Evolutionary conservation across 2,329 filamentous ascomycete genomes (phyloP), one percentile per base, ranked within the genome.

Genomic region (Mollisia scopiformis): DNA sequence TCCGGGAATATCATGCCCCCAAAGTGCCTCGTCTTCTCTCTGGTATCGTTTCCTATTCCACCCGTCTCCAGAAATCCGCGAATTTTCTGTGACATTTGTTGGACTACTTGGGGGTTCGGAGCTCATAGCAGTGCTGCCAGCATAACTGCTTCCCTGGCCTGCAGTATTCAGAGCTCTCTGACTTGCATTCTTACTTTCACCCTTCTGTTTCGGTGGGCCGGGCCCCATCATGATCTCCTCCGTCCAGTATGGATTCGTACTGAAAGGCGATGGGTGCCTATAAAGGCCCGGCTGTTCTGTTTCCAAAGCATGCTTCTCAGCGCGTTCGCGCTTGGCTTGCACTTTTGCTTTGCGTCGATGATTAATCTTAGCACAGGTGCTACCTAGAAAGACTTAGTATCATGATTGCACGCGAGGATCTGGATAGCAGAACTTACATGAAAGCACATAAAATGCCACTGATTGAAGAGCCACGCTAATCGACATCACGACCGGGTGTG

Each of bases 151-250:
- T 62, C 87, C 82, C 61, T 81, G 79, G 31, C 82, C 83, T 59
- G 84, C 75, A 66, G 84, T 84, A 64, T 84, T 84, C 64, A 90
- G 75, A 19, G 84, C 83, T 54, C 86, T 81, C 66, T 88, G 82
- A 69, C 84, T 87, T 53, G 77, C 79, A 71, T 80, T 86, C 77
- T 82, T 86, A 76, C 76, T 84, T 66, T 72, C 77, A 60, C 65
- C 75, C 70, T 88, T 83, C 71, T 69, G 87, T 70, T 88, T 88
- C 31, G 88, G 88, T 35, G 90, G 83, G 2, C 85, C 87, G 2
- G 93, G 93, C 0, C 93, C 93, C 77, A 93, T 83, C 64, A 81
- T 82, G 66, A 97, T 96, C 75, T 97, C 93, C 72, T 95, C 90
- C 31, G 84, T 80, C 93, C 93, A 97, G 76, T 91, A 92, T 13